Conservation (phyloP, 176 grass and related monocot species). For the Elymus sibiricus region DNA sequence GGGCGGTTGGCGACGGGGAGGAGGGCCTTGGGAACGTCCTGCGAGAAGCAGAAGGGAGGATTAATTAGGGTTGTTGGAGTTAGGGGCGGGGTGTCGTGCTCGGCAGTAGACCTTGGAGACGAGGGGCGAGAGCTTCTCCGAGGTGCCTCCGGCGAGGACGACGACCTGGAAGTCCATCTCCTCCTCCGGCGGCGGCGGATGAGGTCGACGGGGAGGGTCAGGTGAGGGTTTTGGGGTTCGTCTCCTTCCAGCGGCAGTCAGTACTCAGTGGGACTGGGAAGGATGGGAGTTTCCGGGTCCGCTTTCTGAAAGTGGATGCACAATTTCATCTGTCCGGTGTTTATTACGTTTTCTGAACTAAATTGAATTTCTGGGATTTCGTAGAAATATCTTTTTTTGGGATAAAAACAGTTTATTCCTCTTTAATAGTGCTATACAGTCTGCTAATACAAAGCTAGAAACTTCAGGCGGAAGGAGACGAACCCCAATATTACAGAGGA, state of each 20-base stretch:
- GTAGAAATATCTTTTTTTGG: too few relatives aligned
- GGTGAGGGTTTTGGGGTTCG: slow-evolving; percentile 27
- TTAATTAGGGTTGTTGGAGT: not conserved
- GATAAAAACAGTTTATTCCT: too few relatives aligned
- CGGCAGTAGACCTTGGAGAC: slow-evolving; percentile 54
- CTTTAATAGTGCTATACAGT: too few relatives aligned
- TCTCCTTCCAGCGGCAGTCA: not conserved
- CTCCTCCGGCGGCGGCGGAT: not conserved
- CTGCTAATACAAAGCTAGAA: too few relatives aligned
- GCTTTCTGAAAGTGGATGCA: not conserved
- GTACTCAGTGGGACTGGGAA: not conserved
- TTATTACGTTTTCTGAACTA: not conserved
- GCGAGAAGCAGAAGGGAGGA: slow-evolving; percentile 17
- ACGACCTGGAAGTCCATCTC: slow-evolving; percentile 97
- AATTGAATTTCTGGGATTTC: too few relatives aligned
- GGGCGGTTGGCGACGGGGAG: slow-evolving; percentile 94
- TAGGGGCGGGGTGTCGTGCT: not conserved
- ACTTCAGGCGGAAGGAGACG: too few relatives aligned
- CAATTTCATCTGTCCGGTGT: not conserved
- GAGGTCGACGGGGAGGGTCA: slow-evolving; percentile 9
- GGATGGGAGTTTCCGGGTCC: not conserved
- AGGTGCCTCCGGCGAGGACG: slow-evolving; percentile 87
- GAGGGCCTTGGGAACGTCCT: slow-evolving; percentile 89
- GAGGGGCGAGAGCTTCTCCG: slow-evolving; percentile 80
- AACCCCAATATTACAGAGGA: too few relatives aligned